phyloP scores from a whole-genome alignment of 805 yeast species.

The Cyberlindnera mississippiensis region DNA sequence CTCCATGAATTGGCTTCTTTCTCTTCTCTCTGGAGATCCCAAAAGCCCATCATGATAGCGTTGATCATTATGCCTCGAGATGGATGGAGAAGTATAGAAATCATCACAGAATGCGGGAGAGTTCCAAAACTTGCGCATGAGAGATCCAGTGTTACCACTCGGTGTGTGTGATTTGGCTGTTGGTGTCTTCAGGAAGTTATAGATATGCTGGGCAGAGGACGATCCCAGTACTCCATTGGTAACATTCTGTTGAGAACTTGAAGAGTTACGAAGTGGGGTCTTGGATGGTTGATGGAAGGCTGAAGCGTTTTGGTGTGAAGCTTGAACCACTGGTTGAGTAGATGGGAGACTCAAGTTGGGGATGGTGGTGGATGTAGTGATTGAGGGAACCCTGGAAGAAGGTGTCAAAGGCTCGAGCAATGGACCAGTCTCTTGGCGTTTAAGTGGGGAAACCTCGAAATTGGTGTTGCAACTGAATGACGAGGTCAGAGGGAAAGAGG shows the following conservation, averaged over 20 bases:
- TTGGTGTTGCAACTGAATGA: conserved; percentile 64
- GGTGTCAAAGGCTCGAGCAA: conserved; percentile 64
- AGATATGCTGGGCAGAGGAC: conserved; percentile 14
- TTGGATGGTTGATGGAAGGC: conserved; percentile 13
- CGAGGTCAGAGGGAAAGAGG: conserved; percentile 40
- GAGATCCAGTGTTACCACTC: conserved; percentile 30
- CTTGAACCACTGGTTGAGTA: conserved; percentile 3
- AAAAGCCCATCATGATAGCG: conserved; percentile 27
- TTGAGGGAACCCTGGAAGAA: conserved; percentile 29
- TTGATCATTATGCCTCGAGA: conserved; percentile 29
- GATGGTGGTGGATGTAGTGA: conserved; percentile 6
- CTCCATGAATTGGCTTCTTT: conserved; percentile 15
- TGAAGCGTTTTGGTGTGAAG: neutral
- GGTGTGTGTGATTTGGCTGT: conserved; percentile 28
- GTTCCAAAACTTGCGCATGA: conserved; percentile 53
- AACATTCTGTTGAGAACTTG: conserved; percentile 16
- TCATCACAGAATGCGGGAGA: conserved; percentile 67
- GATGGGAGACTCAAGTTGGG: conserved; percentile 7
- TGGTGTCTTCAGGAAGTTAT: conserved; percentile 29
- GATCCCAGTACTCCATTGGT: conserved; percentile 11
- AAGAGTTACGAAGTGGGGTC: conserved; percentile 32
- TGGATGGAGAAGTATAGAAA: conserved; percentile 52
- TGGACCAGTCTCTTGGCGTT: conserved; percentile 59
- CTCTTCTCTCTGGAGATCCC: conserved; percentile 34
- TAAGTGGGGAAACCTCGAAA: conserved; percentile 58